Percentiles rank a stretch among this genome's conserved stretches.
These are phyloP conservation scores for Cyathus striatus DNA, from an alignment of 768 basidiomycete genomes.

Conservation along the genomic window DNA sequence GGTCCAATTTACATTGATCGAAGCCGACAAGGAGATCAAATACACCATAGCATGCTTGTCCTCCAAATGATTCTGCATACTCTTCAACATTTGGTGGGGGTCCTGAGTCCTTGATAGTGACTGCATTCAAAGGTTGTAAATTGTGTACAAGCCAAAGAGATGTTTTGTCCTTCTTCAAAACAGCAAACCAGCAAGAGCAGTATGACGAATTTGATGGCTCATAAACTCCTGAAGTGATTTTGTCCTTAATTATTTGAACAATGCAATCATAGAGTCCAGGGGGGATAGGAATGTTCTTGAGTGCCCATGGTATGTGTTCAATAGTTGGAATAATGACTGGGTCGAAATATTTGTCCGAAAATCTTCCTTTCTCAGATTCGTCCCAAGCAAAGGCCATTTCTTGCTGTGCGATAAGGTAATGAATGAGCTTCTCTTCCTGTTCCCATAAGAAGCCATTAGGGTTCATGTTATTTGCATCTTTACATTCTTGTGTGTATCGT, in stretches of 20 bases:
- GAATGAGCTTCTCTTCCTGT: not conserved
- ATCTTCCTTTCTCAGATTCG: not conserved
- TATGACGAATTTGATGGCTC: constrained; percentile 11
- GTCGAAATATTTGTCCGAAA: constrained; percentile 2
- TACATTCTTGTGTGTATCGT: constrained; percentile 17
- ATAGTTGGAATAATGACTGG: constrained; percentile 1
- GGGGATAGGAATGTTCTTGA: constrained; percentile 9
- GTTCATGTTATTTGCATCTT: constrained; percentile 8
- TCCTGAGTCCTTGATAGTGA: not conserved
- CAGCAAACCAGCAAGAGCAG: constrained; percentile 4
- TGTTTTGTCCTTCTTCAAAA: not conserved
- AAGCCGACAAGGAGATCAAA: not conserved
- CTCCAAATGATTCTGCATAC: not conserved
- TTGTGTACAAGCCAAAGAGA: not conserved
- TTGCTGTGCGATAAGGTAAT: not conserved
- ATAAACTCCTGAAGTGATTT: constrained; percentile 9
- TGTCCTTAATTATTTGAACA: constrained; percentile 6
- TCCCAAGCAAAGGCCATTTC: not conserved
- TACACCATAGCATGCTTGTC: not conserved
- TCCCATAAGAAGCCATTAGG: constrained; percentile 21
- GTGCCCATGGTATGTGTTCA: constrained; percentile 5
- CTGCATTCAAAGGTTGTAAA: constrained; percentile 3
- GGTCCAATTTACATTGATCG: not conserved
- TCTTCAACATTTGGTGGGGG: not conserved
- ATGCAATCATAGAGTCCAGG: constrained; percentile 10